Conservation (phyloP, 805 yeast species). For the Lipomyces anomalus region DNA sequence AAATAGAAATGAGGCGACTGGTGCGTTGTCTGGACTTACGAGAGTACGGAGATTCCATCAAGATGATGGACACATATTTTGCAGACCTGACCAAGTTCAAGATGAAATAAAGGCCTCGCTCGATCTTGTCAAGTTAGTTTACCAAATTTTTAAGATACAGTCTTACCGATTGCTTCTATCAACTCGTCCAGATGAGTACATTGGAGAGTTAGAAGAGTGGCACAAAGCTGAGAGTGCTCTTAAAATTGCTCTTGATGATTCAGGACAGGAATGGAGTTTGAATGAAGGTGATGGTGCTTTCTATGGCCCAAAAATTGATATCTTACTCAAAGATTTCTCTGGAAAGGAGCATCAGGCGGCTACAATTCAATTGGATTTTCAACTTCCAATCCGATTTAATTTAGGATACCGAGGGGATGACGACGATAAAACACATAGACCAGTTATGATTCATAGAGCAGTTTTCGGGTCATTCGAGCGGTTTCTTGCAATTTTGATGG, state of each 20-base stretch:
- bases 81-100: conserved; percentile 86
- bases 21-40: conserved; percentile 91
- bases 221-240: conserved; percentile 80
- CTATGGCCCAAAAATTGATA: conserved; percentile 97
- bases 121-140: conserved; percentile 76
- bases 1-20: conserved; percentile 73
- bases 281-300: conserved; percentile 96
- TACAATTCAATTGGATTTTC: conserved; percentile 97
- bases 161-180: conserved; percentile 89
- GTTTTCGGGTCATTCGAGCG: conserved; percentile 92
- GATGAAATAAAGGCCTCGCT: conserved; percentile 76
- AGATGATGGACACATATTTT: conserved; percentile 98
- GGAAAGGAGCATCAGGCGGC: conserved; percentile 99
- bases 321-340: conserved; percentile 89
- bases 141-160: conserved; percentile 89
- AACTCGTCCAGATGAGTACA: conserved; percentile 93
- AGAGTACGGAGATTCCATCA: conserved; percentile 99
- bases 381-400: conserved; percentile 89
- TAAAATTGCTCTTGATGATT: conserved; percentile 72
- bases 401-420: conserved; percentile 73
- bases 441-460: conserved; percentile 95
- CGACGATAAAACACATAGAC: conserved; percentile 43
- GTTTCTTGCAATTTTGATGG: conserved; percentile 83
- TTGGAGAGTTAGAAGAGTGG: conserved; percentile 95
- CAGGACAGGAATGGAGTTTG: conserved; percentile 89